Conservation (phyloP, 208 protist species). For the Trypanosoma scelopori region DNA sequence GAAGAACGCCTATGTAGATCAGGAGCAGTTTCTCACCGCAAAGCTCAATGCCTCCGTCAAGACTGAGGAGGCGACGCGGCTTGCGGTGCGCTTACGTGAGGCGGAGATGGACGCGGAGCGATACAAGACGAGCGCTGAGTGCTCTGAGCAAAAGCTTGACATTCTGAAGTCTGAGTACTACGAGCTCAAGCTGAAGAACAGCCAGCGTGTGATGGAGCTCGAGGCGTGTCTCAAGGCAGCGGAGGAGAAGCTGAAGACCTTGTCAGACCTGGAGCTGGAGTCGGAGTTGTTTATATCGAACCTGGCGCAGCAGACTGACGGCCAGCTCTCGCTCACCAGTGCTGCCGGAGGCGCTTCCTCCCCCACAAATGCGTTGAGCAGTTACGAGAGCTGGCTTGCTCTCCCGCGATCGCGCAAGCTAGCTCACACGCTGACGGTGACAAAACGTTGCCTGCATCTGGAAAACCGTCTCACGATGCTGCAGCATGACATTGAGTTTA, state of each 20-base stretch:
- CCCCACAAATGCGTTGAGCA: constrained; percentile 5
- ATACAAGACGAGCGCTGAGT: constrained; percentile 79
- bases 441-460: constrained; percentile 85
- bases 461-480: constrained; percentile 71
- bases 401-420: constrained; percentile 78
- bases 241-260: constrained; percentile 82
- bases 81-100: constrained; percentile 75
- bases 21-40: constrained; percentile 81
- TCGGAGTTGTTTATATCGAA: constrained; percentile 87
- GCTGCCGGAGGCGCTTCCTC: background rate
- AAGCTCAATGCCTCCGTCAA: constrained; percentile 81
- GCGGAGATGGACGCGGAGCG: constrained; percentile 75
- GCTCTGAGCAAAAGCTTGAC: constrained; percentile 87
- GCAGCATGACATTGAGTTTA: constrained; percentile 66
- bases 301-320: constrained; percentile 38
- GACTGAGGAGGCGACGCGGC: constrained; percentile 79
- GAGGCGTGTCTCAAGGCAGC: constrained; percentile 62
- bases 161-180: constrained; percentile 91
- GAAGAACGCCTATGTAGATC: constrained; percentile 54
- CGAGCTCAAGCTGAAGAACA: constrained; percentile 77
- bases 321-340: constrained; percentile 31
- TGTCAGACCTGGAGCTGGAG: constrained; percentile 83
- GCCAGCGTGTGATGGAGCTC: constrained; percentile 75
- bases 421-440: constrained; percentile 74
- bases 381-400: constrained; percentile 61